phyloP scores from a whole-genome alignment of 139 green algal genomes.

The Chlamydomonas sp. region DNA sequence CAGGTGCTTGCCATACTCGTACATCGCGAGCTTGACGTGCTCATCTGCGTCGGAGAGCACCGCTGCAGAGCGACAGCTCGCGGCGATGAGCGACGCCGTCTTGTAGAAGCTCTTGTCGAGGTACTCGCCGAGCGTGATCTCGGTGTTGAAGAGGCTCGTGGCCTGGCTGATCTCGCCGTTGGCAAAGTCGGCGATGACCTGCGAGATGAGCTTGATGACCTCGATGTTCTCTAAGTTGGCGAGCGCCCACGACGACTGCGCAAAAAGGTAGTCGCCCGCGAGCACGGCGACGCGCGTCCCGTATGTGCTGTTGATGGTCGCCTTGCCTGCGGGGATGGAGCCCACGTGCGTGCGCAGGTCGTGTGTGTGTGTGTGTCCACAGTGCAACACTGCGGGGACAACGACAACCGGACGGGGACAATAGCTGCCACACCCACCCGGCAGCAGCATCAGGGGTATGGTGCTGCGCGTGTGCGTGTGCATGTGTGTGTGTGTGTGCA shows the following conservation, averaged over 20 bases:
- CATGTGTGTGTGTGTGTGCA: background rate
- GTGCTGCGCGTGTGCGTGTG: no score
- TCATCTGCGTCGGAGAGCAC: conserved; percentile 16
- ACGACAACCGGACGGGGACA: no score
- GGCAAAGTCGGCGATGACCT: conserved; percentile 99
- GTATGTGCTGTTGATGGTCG: conserved; percentile 90
- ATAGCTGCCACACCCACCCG: no score
- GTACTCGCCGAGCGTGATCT: conserved; percentile 85
- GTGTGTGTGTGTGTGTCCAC: no score
- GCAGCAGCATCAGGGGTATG: no score
- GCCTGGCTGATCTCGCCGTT: conserved; percentile 96
- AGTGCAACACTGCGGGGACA: no score
- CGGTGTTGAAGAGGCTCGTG: conserved; percentile 80
- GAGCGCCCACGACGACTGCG: conserved; percentile 95
- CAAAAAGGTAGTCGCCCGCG: conserved; percentile 96
- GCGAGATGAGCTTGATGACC: conserved; percentile 96
- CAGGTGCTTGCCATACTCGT: conserved; percentile 91
- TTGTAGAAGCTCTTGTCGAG: conserved; percentile 97
- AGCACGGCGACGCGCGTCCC: conserved; percentile 92
- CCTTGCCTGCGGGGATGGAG: conserved; percentile 4
- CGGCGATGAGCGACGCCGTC: conserved; percentile 96
- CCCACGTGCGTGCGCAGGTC: no score
- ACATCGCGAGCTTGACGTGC: conserved; percentile 84
- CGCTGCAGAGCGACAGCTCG: conserved; percentile 61
- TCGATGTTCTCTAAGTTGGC: conserved; percentile 98